A percentile compares a stretch with the other conserved stretches of the same genome.
Evolutionary conservation across 805 yeast genomes (phyloP).

Genomic region (Candida anglica): DNA sequence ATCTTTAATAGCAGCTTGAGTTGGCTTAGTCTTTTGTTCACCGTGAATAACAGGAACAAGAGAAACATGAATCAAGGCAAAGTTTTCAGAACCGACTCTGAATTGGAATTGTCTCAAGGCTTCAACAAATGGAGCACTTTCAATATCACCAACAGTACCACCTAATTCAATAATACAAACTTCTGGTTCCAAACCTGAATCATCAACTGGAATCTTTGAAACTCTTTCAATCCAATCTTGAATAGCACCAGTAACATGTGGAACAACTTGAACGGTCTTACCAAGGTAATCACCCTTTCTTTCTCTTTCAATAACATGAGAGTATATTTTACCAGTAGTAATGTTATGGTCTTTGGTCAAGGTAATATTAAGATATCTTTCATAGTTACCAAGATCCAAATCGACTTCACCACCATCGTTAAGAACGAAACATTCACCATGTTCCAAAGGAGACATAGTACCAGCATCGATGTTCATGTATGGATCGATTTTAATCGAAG

Average conservation of each 20-base stretch:
- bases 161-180: conserved; percentile 97
- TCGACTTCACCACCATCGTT: conserved; percentile 99
- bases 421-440: conserved; percentile 96
- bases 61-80: conserved; percentile 94
- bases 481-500: conserved; percentile 97
- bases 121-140: conserved; percentile 97
- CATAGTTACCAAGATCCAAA: conserved; percentile 96
- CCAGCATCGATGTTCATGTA: conserved; percentile 99
- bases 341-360: conserved; percentile 92
- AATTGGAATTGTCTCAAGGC: conserved; percentile 98
- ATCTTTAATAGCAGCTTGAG: conserved; percentile 98
- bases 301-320: conserved; percentile 89
- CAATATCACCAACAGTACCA: conserved; percentile 99
- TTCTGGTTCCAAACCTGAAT: conserved; percentile 84
- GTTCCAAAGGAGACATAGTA: conserved; percentile 98
- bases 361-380: conserved; percentile 91
- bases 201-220: conserved; percentile 86
- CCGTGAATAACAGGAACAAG: conserved; percentile 97
- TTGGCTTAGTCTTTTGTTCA: conserved; percentile 98
- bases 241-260: conserved; percentile 94
- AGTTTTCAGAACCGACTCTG: conserved; percentile 90
- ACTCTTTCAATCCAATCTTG: conserved; percentile 99
- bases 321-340: conserved; percentile 96
- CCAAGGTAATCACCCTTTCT: conserved; percentile 97
- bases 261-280: conserved; percentile 99